phyloP scores from a whole-genome alignment of 225 moss, liverwort and hornwort species.

The Antitrichia curtipendula region DNA sequence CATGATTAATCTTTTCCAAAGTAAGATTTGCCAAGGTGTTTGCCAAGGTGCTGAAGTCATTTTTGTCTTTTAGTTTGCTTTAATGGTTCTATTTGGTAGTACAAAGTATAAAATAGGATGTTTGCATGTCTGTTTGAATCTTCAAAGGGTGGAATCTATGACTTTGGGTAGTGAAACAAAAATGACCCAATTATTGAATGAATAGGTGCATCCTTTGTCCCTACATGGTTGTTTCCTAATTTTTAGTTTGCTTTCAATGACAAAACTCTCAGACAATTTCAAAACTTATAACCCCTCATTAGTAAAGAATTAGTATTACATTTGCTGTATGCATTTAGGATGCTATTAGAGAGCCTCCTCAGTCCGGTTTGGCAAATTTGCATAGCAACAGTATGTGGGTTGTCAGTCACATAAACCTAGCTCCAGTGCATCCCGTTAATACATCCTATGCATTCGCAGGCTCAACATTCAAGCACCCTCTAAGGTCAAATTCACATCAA shows the following conservation, averaged over 20 bases:
- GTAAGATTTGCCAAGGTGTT: neutral
- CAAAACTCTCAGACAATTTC: neutral
- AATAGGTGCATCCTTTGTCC: neutral
- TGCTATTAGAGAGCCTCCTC: neutral
- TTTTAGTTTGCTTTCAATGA: neutral
- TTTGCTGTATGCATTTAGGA: neutral
- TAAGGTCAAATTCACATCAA: rapidly evolving
- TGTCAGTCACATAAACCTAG: neutral
- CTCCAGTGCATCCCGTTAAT: neutral
- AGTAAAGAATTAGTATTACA: neutral
- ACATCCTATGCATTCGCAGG: rapidly evolving
- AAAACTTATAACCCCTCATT: neutral
- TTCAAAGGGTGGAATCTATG: no score
- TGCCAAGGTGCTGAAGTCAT: neutral
- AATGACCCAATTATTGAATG: neutral
- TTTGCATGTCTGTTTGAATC: neutral
- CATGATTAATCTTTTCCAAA: neutral
- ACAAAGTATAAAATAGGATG: neutral
- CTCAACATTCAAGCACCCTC: neutral
- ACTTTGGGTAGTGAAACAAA: neutral
- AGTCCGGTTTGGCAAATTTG: neutral
- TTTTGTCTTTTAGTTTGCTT: neutral
- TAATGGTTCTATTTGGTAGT: neutral
- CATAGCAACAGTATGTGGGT: neutral
- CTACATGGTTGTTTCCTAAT: no score